Base-by-base conservation (phyloP, 179 eudicot species). In the Silene noctiflora region DNA sequence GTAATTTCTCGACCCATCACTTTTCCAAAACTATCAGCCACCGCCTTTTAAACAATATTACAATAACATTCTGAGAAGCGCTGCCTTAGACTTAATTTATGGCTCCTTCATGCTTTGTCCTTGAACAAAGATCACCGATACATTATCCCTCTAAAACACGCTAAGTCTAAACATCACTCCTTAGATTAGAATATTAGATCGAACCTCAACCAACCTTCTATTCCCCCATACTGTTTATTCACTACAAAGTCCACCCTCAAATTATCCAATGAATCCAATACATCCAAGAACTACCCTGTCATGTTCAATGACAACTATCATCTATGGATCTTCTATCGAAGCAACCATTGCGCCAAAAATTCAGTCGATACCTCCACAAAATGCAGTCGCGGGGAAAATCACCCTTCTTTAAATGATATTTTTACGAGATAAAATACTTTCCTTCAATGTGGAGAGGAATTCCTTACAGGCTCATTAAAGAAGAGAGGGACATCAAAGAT, bases 81-180 rank as follows among this genome's bases (percentile, higher is more conserved):
- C 7, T 17, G 19, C 59, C 59, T 17, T 53, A 53, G n/a, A 14
- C 6, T 14, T 53, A 53, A 4, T 17, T 5, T 17, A 53, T 53
- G 59, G n/a, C 59, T 53, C n/a, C 59, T 53, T 56, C 60, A 56
- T 56, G 60, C 60, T 56, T 56, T 17, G 60, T 5, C 60, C 60
- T 56, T 56, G 60, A 56, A 56, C 60, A 56, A 56, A 17, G 20
- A 56, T n/a, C 19, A n/a, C 60, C 21, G 20, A 17, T 17, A 56
- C 60, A 56, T 56, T 16, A 56, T 56, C 20, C 60, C 19, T 56
- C 60, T 9, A 12, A 56, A 3, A 17, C 0, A 9, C 60, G 9
- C 21, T 56, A 17, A 56, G 13, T 56, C 60, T 56, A 56, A 56
- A 56, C 20, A 56, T 6, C 60, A 56, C 8, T 17, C 60, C 20